phyloP scores from a whole-genome alignment of 768 basidiomycete species.

The Lactarius indigo region DNA sequence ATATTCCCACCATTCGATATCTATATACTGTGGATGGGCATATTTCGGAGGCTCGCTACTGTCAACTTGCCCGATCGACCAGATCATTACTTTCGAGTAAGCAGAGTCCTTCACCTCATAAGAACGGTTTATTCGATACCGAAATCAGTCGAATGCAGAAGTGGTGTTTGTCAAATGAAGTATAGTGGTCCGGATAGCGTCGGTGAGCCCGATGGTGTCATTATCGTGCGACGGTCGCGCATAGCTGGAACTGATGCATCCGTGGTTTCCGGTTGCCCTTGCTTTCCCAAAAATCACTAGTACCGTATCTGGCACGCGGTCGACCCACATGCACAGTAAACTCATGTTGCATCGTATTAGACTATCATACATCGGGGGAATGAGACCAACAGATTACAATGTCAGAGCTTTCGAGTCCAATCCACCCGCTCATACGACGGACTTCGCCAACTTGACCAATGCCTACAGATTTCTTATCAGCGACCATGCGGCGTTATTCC shows the following conservation, averaged over 20 bases:
- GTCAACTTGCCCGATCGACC: background rate
- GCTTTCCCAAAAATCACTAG: background rate
- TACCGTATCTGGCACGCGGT: background rate
- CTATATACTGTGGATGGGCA: no score
- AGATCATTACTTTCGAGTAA: no score
- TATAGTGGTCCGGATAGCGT: no score
- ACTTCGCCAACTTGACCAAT: rapidly evolving
- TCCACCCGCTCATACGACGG: background rate
- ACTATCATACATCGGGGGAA: background rate
- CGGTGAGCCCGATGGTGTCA: no score
- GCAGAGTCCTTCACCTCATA: no score
- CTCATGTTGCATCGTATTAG: background rate
- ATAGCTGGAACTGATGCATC: no score
- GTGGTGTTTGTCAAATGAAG: no score
- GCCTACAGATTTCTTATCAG: background rate
- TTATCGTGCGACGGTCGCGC: no score
- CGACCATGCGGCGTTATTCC: background rate
- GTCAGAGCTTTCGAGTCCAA: background rate
- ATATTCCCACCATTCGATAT: background rate
- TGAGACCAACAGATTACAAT: background rate
- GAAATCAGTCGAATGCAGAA: no score
- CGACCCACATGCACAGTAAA: background rate
- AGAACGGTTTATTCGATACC: no score
- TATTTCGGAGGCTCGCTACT: background rate
- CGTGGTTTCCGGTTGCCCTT: no score